These are phyloP conservation scores for Ganoderma boninense DNA, from an alignment of 1,284 basidiomycete species.

Conservation along the genomic window DNA sequence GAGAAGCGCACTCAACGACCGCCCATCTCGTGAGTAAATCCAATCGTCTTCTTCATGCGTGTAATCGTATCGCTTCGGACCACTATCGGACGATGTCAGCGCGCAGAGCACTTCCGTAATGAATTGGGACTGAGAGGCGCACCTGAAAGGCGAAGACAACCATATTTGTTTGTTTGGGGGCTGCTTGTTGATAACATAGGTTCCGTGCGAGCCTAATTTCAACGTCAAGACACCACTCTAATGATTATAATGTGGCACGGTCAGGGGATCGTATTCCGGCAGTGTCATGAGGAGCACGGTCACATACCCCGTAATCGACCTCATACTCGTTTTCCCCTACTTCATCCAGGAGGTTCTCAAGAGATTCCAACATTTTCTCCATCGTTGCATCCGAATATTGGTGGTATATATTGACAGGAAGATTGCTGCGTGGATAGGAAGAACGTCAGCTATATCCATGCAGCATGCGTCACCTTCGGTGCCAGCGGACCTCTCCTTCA, in stretches of 20 bases:
- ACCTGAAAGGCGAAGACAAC: constrained; percentile 86
- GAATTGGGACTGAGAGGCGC: constrained; percentile 10
- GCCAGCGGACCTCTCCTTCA: constrained; percentile 39
- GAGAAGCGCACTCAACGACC: constrained; percentile 70
- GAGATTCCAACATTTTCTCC: constrained; percentile 80
- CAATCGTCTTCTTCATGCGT: constrained; percentile 64
- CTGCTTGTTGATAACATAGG: constrained; percentile 99
- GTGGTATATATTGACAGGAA: constrained; percentile 81
- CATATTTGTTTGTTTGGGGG: constrained; percentile 99
- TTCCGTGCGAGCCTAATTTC: constrained; percentile 83
- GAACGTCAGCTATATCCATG: constrained; percentile 16
- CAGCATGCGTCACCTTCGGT: constrained; percentile 27
- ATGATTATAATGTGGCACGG: constrained; percentile 55
- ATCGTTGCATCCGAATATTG: constrained; percentile 83
- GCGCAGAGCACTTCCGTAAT: background rate
- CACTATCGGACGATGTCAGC: constrained; percentile 55
- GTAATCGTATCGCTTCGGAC: constrained; percentile 91
- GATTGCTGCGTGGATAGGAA: constrained; percentile 40
- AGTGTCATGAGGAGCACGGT: background rate
- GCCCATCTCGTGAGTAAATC: constrained; percentile 80
- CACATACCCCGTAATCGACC: constrained; percentile 92
- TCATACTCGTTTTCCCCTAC: constrained; percentile 71
- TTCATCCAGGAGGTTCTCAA: constrained; percentile 83
- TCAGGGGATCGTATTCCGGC: constrained; percentile 24
- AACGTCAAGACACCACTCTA: constrained; percentile 94